Base-by-base conservation (phyloP, 768 basidiomycete species). In the Tulasnella sp. region DNA sequence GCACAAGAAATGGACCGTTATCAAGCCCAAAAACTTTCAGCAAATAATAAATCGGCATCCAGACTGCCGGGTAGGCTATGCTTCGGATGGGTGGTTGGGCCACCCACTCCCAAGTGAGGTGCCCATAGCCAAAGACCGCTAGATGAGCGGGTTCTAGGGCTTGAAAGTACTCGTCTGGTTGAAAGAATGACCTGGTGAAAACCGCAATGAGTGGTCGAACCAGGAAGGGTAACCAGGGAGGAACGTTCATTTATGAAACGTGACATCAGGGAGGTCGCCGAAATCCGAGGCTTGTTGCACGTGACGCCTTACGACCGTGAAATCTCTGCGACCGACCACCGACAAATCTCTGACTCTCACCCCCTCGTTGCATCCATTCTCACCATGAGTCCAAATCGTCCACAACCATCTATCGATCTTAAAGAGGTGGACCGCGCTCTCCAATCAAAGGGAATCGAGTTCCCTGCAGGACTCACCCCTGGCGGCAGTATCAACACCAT, bases 141-240 rank as follows among this genome's bases (percentile, higher is more conserved):
- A 75, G 75, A 67, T 98, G 86, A 0, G 96, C 96, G 43, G 88
- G 85, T 67, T 99, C 96, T 41, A 98, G 76, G 5, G 91, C 79
- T 67, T 99, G 96, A 64, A 85, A 97, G 69, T 86, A 94, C 69
- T 98, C 96, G 69, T 99, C 96, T 7, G 96, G 92, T 67, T 97
- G 93, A 67, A 98, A 98, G 71, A 85, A 86, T 3, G 92, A 89
- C 53, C 77, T 75, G 0, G 89, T 92, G 37, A 72, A 69, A 31
- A 93, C 66, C 0, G 88, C 83, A 43, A 65, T 58, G 6, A 66
- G 6, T 6, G 43, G 41, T 19, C 59, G 15, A 7, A 60, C 27
- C 14, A 49, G 21, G 49, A 60, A 40, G 14, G 59, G 59, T 8
- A 59, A n/a, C n/a, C n/a, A n/a, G n/a, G n/a, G n/a, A n/a, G n/a